Conservation (phyloP, 371 early-diverging fungal species). For the Massospora cicadina region DNA sequence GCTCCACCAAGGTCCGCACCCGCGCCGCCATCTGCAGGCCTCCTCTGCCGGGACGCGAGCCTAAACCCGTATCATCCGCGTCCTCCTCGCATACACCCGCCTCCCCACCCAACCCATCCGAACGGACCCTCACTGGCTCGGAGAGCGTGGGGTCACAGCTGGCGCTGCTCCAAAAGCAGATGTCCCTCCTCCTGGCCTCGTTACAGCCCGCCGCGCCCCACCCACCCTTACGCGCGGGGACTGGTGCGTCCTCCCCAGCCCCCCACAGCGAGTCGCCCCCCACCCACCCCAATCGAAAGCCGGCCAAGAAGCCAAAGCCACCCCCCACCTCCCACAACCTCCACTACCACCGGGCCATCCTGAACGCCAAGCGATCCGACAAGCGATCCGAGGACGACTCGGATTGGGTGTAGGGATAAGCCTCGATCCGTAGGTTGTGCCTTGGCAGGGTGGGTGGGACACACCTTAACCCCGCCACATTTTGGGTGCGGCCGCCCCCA, state of each 20-base stretch:
- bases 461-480: too few relatives aligned
- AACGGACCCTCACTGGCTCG: background rate
- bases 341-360: background rate
- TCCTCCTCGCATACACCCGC: background rate
- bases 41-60: background rate
- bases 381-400: too few relatives aligned
- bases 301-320: background rate
- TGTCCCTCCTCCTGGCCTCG: background rate
- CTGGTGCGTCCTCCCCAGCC: background rate
- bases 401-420: too few relatives aligned
- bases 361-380: too few relatives aligned
- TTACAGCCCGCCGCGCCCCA: background rate
- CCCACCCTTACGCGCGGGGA: too few relatives aligned
- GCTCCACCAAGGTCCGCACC: background rate
- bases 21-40: background rate
- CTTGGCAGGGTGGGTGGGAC: too few relatives aligned
- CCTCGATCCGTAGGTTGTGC: too few relatives aligned
- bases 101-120: background rate
- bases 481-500: too few relatives aligned
- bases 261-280: background rate
- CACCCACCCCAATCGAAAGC: background rate
- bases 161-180: background rate
- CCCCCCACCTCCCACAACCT: background rate
- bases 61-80: background rate
- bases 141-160: background rate